Conservation (phyloP, 371 early-diverging fungal species). For the Mortierella sp. region DNA sequence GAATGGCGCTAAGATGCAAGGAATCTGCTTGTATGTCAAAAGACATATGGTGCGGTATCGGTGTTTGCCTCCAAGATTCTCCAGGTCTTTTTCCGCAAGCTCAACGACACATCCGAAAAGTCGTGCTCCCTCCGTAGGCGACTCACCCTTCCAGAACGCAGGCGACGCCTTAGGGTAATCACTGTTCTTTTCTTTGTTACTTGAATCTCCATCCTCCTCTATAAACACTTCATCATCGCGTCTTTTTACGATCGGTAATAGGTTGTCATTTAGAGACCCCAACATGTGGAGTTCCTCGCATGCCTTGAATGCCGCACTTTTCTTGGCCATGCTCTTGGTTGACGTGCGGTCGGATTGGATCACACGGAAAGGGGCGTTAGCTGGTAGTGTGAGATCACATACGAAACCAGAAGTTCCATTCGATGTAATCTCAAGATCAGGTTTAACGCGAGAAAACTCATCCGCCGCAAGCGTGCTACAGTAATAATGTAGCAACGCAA, state of each 20-base stretch:
- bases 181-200: constrained; percentile 18
- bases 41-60: constrained; percentile 64
- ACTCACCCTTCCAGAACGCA: constrained; percentile 19
- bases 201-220: constrained; percentile 7
- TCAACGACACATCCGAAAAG: constrained; percentile 20
- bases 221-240: constrained; percentile 6
- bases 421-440: constrained; percentile 60
- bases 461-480: constrained; percentile 75
- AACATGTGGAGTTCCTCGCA: constrained; percentile 72
- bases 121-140: background rate
- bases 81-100: constrained; percentile 3
- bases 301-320: constrained; percentile 78
- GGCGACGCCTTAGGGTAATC: constrained; percentile 22
- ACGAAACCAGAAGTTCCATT: constrained; percentile 31
- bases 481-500: constrained; percentile 72
- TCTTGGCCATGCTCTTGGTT: constrained; percentile 77
- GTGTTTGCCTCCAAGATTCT: constrained; percentile 25
- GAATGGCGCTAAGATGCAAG: constrained; percentile 51
- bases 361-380: constrained; percentile 72
- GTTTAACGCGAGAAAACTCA: constrained; percentile 59
- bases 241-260: constrained; percentile 65
- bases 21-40: constrained; percentile 64
- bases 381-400: constrained; percentile 72
- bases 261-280: constrained; percentile 81
- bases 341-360: constrained; percentile 68